Percentiles rank a stretch among this genome's conserved stretches.
These are phyloP conservation scores for Hsuehochloa calcarea DNA, from an alignment of 176 grass and related monocot genomes.

Conservation along the genomic window DNA sequence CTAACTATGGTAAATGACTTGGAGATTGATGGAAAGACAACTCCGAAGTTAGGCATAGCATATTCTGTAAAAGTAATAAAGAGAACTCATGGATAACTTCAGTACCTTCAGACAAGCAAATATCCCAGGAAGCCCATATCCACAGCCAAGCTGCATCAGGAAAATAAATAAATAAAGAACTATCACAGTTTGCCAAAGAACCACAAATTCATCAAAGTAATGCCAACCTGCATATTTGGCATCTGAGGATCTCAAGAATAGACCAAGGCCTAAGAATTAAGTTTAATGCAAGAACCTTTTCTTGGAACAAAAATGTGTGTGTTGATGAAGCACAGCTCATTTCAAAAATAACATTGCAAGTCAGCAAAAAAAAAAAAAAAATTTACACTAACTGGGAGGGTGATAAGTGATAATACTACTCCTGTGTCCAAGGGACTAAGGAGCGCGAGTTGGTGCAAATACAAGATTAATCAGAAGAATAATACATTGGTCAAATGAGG, in stretches of 20 bases:
- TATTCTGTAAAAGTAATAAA: background rate
- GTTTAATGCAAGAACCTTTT: background rate
- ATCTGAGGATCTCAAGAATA: background rate
- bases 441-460: background rate
- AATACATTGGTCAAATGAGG: background rate
- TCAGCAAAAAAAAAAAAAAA: background rate
- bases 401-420: background rate
- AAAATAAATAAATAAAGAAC: background rate
- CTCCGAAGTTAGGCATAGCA: background rate
- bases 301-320: background rate
- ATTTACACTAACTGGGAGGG: background rate
- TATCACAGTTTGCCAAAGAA: background rate
- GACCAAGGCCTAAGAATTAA: background rate
- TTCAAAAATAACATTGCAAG: background rate
- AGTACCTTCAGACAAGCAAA: constrained; percentile 77
- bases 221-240: no score
- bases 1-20: background rate
- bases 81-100: background rate
- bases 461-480: background rate
- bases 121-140: constrained; percentile 63
- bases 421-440: background rate
- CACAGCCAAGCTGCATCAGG: constrained; percentile 67
- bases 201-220: background rate
- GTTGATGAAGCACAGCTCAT: background rate
- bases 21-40: background rate